A percentile compares a stretch with the other conserved stretches of the same genome.
Conservation (phyloP, 2,329 filamentous ascomycete genomes). For the Daldinia sp. region DNA sequence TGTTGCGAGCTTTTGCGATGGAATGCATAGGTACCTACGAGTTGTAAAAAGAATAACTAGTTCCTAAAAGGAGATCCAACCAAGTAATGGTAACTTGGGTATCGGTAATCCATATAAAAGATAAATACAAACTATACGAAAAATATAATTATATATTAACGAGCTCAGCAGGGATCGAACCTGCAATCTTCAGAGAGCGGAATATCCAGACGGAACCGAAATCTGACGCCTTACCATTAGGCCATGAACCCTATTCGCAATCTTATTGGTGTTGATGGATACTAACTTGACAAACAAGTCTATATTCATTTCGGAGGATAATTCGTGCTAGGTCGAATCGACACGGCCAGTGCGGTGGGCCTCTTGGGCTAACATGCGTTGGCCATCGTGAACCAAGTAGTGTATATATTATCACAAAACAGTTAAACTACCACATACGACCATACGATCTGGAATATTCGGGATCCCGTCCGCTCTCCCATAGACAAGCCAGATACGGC, state of each 20-base stretch:
- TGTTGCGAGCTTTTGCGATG: too few relatives aligned
- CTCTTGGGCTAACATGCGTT: not conserved
- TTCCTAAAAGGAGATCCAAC: too few relatives aligned
- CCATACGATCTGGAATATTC: slow-evolving; percentile 20
- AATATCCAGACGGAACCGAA: slow-evolving; percentile 28
- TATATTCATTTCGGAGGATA: not conserved
- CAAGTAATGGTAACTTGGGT: too few relatives aligned
- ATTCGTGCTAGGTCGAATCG: not conserved
- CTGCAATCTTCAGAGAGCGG: slow-evolving; percentile 39
- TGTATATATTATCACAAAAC: not conserved
- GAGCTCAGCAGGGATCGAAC: slow-evolving; percentile 43
- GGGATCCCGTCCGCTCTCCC: slow-evolving; percentile 23
- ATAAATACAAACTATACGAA: not conserved
- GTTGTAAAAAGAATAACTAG: too few relatives aligned
- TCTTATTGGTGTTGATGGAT: not conserved
- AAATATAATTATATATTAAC: too few relatives aligned
- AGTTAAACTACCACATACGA: slow-evolving; percentile 11
- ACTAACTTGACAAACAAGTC: not conserved
- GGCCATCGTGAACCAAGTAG: not conserved
- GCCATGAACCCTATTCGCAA: slow-evolving; percentile 33
- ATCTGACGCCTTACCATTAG: slow-evolving; percentile 43
- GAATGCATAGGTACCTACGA: too few relatives aligned
- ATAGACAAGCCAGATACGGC: slow-evolving; percentile 7
- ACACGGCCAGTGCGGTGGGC: not conserved
- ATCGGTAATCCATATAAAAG: too few relatives aligned